phyloP scores from a whole-genome alignment of 345 rosid genomes.

The Acer yangbiense region DNA sequence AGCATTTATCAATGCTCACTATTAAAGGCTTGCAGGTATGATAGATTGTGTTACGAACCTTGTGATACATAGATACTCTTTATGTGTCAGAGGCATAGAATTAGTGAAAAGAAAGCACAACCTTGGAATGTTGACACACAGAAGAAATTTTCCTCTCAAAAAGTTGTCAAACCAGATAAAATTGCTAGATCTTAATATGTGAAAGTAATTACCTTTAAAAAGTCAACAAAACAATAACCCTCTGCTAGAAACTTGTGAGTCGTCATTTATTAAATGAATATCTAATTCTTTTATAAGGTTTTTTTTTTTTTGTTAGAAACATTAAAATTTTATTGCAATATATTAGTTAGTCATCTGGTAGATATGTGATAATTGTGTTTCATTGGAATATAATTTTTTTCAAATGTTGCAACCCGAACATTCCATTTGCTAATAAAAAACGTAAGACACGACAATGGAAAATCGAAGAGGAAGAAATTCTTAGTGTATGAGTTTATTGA shows the following conservation, averaged over 20 bases:
- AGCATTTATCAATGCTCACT: neutral
- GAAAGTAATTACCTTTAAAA: neutral
- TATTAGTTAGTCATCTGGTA: neutral
- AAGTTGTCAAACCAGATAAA: too few species aligned
- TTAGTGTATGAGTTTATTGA: conserved; percentile 32
- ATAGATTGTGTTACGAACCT: too few species aligned
- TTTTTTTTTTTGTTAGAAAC: neutral
- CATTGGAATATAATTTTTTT: neutral
- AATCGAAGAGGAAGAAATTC: conserved; percentile 42
- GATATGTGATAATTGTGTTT: neutral
- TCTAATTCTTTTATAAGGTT: neutral
- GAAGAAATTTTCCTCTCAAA: neutral
- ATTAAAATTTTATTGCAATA: neutral
- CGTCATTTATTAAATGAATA: neutral
- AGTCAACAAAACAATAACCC: neutral
- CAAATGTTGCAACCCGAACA: conserved; percentile 20
- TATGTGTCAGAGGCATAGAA: neutral
- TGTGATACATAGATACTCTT: conserved; percentile 9
- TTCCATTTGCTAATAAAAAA: conserved; percentile 22
- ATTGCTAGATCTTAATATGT: too few species aligned
- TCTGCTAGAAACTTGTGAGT: conserved; percentile 27
- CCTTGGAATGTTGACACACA: conserved; percentile 6
- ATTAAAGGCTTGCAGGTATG: too few species aligned
- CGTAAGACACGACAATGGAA: conserved; percentile 39
- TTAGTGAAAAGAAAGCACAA: neutral